Evolutionary conservation across 805 yeast species (phyloP).

Genomic region (Ogataea haglerorum): DNA sequence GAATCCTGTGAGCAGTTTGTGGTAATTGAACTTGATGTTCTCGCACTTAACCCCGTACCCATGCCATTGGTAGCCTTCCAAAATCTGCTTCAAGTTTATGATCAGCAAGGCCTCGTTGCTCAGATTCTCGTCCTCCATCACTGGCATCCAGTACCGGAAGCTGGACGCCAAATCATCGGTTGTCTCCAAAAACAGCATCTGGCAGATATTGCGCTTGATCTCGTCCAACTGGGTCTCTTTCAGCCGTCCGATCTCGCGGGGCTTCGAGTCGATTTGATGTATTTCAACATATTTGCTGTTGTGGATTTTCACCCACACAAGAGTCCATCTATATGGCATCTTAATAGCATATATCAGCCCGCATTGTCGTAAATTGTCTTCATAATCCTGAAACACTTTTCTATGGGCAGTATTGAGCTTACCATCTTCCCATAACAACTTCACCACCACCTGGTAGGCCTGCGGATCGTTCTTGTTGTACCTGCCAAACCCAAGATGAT

Average conservation of each 20-base stretch:
- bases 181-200: constrained; percentile 15
- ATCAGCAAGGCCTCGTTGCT: constrained; percentile 18
- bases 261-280: constrained; percentile 24
- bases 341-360: constrained; percentile 24
- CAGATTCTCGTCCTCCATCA: constrained; percentile 23
- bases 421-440: constrained; percentile 6
- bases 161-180: constrained; percentile 14
- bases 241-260: constrained; percentile 17
- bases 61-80: constrained; percentile 21
- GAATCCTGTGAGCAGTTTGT: constrained; percentile 1
- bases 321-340: constrained; percentile 22
- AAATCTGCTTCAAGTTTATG: constrained; percentile 14
- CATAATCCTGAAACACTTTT: neutral
- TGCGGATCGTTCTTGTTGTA: constrained; percentile 1
- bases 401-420: neutral
- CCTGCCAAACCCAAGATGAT: constrained; percentile 4
- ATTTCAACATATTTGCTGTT: constrained; percentile 17
- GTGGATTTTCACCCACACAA: constrained; percentile 27
- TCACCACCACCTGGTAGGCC: constrained; percentile 10
- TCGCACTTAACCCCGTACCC: constrained; percentile 21
- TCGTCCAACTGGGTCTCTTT: constrained; percentile 14
- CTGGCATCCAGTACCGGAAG: constrained; percentile 22
- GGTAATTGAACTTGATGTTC: constrained; percentile 5
- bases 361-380: constrained; percentile 13
- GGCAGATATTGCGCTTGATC: constrained; percentile 14